Conservation (phyloP, 2,329 filamentous ascomycete genomes). For the Sporothrix dimorphospora region DNA sequence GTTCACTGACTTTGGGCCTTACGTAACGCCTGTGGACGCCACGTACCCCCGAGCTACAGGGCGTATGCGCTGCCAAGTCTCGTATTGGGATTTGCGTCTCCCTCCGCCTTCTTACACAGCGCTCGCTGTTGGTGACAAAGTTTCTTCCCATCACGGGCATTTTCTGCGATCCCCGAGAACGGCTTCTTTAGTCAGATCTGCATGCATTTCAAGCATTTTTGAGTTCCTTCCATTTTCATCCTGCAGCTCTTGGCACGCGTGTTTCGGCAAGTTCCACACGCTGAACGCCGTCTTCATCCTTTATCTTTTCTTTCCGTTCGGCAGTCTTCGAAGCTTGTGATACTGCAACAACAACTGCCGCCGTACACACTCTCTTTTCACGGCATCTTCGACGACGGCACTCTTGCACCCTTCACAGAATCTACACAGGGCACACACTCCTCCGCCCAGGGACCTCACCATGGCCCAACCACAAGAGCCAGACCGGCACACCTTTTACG, state of each 20-base stretch:
- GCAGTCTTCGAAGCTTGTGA: neutral
- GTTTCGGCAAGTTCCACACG: neutral
- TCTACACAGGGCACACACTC: neutral
- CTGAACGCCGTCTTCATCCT: neutral
- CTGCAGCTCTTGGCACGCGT: neutral
- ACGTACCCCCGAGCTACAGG: neutral
- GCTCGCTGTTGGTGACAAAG: neutral
- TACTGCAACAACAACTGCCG: neutral
- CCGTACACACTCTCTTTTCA: neutral
- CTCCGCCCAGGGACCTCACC: neutral
- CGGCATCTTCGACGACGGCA: neutral
- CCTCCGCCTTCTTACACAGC: neutral
- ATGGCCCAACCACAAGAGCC: conserved; percentile 30
- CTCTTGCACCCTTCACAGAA: neutral
- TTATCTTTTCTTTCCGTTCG: neutral
- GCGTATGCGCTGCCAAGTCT: neutral
- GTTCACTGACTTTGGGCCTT: neutral
- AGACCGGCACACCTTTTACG: conserved; percentile 71
- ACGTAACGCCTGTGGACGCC: neutral
- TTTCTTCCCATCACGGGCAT: conserved; percentile 7
- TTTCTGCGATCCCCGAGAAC: neutral
- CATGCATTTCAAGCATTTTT: neutral
- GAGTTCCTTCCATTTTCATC: neutral
- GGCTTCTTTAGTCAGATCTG: neutral
- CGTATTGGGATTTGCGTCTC: neutral